Conservation (phyloP, 202 grass and related monocot species). For the Hordeum pubiflorum region DNA sequence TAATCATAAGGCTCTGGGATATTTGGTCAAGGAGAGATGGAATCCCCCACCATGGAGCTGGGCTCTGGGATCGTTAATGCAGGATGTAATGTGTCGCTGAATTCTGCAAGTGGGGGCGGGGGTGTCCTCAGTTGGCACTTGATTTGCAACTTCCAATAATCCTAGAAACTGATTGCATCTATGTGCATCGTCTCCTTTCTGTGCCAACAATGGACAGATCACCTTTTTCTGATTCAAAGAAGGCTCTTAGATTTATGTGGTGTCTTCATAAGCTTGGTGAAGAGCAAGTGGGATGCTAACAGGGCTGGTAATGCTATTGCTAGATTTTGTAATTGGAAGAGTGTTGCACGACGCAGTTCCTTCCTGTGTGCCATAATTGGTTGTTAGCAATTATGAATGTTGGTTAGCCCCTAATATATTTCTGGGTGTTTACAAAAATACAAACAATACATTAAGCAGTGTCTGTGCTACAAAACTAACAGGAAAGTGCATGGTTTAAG, state of each 20-base stretch:
- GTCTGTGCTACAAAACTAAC: background rate
- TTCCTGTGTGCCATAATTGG: background rate
- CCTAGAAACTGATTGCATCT: background rate
- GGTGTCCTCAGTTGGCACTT: background rate
- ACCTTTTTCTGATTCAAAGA: background rate
- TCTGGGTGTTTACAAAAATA: background rate
- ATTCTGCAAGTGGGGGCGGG: background rate
- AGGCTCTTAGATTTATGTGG: background rate
- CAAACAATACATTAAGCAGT: background rate
- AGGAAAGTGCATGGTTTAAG: background rate
- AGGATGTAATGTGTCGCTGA: background rate
- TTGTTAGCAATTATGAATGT: background rate
- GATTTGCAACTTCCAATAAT: background rate
- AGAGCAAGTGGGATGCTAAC: background rate
- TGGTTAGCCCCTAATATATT: background rate
- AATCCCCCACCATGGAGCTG: background rate
- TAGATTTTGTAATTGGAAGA: background rate
- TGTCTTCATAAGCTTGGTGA: background rate
- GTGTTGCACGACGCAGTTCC: background rate
- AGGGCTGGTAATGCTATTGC: background rate
- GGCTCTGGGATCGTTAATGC: background rate
- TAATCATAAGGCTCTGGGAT: background rate
- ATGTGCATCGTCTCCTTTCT: background rate
- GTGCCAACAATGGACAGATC: background rate
- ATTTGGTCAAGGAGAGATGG: background rate